phyloP scores from a whole-genome alignment of 164 flowering plant species.

The Magnolia sinica region DNA sequence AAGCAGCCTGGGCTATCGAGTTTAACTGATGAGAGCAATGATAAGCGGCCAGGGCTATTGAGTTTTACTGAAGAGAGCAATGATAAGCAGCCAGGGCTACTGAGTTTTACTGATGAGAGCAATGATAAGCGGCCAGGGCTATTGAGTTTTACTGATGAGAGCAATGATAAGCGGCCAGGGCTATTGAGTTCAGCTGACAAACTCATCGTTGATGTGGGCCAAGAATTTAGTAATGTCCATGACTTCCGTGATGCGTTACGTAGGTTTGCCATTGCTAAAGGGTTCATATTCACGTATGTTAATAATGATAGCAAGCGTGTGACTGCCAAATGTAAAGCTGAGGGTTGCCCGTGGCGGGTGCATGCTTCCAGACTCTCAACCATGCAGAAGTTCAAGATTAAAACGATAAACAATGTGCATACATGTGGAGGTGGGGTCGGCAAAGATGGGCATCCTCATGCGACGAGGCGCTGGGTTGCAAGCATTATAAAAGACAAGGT shows the following conservation, averaged over 20 bases:
- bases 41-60: slow-evolving; percentile 30
- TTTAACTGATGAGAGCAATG: slow-evolving; percentile 44
- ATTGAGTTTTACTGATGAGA: background rate
- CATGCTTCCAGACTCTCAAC: slow-evolving; percentile 75
- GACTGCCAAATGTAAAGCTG: slow-evolving; percentile 56
- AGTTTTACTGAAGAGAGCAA: background rate
- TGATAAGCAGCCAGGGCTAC: too few species aligned
- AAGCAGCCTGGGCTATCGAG: slow-evolving; percentile 28
- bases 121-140: slow-evolving; percentile 19
- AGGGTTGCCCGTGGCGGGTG: slow-evolving; percentile 76
- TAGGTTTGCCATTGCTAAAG: slow-evolving; percentile 71
- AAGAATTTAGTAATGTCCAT: slow-evolving; percentile 54
- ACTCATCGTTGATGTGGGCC: slow-evolving; percentile 63
- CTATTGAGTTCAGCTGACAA: slow-evolving; percentile 52
- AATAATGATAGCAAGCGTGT: slow-evolving; percentile 70
- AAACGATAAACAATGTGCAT: slow-evolving; percentile 53
- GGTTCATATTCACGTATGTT: slow-evolving; percentile 51
- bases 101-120: background rate
- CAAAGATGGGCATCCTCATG: slow-evolving; percentile 41
- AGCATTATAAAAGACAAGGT: slow-evolving; percentile 44
- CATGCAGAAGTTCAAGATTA: slow-evolving; percentile 45
- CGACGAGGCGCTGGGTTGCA: slow-evolving; percentile 53
- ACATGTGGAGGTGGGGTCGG: slow-evolving; percentile 65
- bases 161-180: slow-evolving; percentile 21
- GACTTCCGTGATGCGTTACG: slow-evolving; percentile 81